Percentiles rank a stretch among this genome's conserved stretches.
Conservation (phyloP, 176 grass and related monocot genomes). For the Olyra latifolia region DNA sequence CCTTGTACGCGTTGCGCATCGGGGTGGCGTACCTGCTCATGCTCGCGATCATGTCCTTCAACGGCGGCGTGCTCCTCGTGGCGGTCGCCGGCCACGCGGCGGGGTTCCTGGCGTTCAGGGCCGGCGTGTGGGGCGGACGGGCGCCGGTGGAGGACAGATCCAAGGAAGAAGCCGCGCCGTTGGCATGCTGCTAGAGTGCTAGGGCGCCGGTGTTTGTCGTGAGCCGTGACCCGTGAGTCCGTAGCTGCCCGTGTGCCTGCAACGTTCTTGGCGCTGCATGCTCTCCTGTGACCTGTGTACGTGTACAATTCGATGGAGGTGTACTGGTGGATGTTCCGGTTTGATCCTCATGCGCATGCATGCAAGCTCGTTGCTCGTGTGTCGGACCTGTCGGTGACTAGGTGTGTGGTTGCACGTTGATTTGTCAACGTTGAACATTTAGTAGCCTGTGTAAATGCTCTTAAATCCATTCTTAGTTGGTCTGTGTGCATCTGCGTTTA, state of each 20-base stretch:
- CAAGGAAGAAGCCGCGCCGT: constrained; percentile 12
- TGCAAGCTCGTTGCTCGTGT: too few species aligned
- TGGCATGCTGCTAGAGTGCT: constrained; percentile 35
- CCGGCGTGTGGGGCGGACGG: constrained; percentile 23
- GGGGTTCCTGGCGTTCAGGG: constrained; percentile 55
- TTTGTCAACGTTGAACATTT: neutral
- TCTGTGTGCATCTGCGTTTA: neutral
- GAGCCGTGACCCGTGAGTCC: too few species aligned
- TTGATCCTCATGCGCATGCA: neutral
- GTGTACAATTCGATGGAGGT: neutral
- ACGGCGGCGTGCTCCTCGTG: constrained; percentile 66
- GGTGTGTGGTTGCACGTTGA: neutral
- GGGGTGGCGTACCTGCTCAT: constrained; percentile 71
- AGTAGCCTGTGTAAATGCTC: neutral
- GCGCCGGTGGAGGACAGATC: constrained; percentile 30
- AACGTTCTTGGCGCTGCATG: neutral
- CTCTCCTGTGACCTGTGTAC: neutral
- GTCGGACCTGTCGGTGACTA: too few species aligned
- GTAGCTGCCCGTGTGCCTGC: neutral
- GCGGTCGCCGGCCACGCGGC: constrained; percentile 53
- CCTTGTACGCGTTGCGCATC: constrained; percentile 51
- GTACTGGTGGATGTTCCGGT: neutral
- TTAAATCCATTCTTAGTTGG: neutral
- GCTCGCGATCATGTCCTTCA: constrained; percentile 97
- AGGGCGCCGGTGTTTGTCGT: too few species aligned